Percentiles rank a stretch among this genome's conserved stretches.
Evolutionary conservation across 257 asterid genomes (phyloP).

Genomic region (Craterostigma plantagineum): DNA sequence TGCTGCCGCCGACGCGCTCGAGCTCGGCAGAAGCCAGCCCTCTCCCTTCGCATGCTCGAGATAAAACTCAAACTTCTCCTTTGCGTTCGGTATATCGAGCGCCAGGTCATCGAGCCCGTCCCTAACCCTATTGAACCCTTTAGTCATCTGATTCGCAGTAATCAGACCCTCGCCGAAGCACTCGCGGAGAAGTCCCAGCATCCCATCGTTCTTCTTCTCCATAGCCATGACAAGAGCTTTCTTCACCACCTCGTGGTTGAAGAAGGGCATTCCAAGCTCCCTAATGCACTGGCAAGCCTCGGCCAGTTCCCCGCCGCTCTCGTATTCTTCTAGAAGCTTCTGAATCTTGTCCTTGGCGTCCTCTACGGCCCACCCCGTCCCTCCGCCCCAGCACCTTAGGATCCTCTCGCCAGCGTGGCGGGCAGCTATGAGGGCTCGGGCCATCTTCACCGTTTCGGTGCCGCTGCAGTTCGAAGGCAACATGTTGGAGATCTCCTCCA

Average conservation of each 20-base stretch:
- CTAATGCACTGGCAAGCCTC: constrained; percentile 98
- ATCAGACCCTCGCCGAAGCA: constrained; percentile 82
- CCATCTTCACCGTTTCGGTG: constrained; percentile 52
- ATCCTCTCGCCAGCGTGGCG: constrained; percentile 99
- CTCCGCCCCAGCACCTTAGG: constrained; percentile 99
- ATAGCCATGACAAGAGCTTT: constrained; percentile 95
- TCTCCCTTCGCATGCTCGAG: constrained; percentile 34
- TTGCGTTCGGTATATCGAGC: constrained; percentile 86
- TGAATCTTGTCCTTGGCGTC: constrained; percentile 92
- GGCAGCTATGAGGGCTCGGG: constrained; percentile 68
- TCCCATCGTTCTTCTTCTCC: constrained; percentile 96
- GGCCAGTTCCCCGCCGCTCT: constrained; percentile 67
- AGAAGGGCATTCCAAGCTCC: constrained; percentile 81
- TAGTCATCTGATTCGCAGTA: constrained; percentile 85
- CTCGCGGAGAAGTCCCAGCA: constrained; percentile 60
- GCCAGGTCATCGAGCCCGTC: constrained; percentile 92
- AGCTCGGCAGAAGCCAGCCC: constrained; percentile 44
- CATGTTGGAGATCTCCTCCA: constrained; percentile 52
- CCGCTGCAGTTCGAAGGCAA: constrained; percentile 64
- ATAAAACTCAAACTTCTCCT: constrained; percentile 53
- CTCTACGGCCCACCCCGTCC: constrained; percentile 99
- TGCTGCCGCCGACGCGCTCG: too few species aligned
- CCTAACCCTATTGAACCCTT: constrained; percentile 71
- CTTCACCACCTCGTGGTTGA: constrained; percentile 95
- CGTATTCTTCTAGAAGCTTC: constrained; percentile 92